A percentile compares a stretch with the other conserved stretches of the same genome.
Conservation (phyloP, 2,329 filamentous ascomycete species). For the Phaeophleospora eucalypticola region DNA sequence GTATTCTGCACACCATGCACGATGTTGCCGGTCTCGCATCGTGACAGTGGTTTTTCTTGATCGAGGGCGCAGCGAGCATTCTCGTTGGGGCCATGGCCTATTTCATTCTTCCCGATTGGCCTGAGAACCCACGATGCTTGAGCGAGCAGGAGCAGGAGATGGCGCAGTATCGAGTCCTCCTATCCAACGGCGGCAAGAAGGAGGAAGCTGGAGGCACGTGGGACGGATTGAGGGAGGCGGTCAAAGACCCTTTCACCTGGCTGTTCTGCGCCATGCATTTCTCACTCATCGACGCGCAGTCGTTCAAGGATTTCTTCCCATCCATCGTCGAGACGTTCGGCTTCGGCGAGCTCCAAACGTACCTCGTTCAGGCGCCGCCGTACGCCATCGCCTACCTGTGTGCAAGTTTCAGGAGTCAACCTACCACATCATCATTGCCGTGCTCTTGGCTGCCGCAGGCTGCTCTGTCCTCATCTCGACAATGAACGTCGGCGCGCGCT, state of each 20-base stretch:
- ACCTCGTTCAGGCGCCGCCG: conserved; percentile 42
- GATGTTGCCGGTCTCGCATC: too few species aligned
- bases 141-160: conserved; percentile 50
- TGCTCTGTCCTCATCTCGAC: conserved; percentile 30
- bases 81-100: conserved; percentile 51
- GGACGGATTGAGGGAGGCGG: conserved; percentile 35
- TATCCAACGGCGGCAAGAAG: conserved; percentile 31
- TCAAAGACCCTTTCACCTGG: conserved; percentile 39
- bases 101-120: conserved; percentile 52
- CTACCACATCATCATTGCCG: conserved; percentile 29
- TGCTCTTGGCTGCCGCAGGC: conserved; percentile 24
- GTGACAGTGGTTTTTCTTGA: conserved; percentile 38
- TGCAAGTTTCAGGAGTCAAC: conserved; percentile 29
- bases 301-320: conserved; percentile 34
- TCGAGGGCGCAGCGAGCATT: conserved; percentile 56
- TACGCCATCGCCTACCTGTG: conserved; percentile 33
- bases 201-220: conserved; percentile 42
- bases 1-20: too few species aligned
- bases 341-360: conserved; percentile 28
- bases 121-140: conserved; percentile 51
- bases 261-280: conserved; percentile 41
- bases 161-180: conserved; percentile 36
- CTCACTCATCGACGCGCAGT: conserved; percentile 30
- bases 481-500: conserved; percentile 30
- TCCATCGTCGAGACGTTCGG: conserved; percentile 17